Percentiles rank a stretch among this genome's conserved stretches.
These are phyloP conservation scores for Penicillium fuscoglaucum DNA, from an alignment of 2,329 filamentous ascomycete species.

Conservation along the genomic window DNA sequence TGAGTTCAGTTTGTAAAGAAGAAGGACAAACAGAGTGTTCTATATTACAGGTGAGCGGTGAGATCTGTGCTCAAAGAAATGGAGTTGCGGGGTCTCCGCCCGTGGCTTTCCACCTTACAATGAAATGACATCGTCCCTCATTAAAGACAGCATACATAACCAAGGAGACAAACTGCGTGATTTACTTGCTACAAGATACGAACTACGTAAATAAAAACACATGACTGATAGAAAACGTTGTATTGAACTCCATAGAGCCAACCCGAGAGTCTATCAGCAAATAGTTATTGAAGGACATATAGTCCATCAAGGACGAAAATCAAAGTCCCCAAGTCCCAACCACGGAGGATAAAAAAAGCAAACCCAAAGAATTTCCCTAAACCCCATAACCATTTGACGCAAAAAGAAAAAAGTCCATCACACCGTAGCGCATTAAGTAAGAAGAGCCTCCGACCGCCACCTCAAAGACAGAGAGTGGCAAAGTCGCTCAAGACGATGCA, in stretches of 20 bases:
- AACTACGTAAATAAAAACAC: background rate
- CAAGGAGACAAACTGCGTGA: background rate
- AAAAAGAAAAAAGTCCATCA: slow-evolving; percentile 18
- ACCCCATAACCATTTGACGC: slow-evolving; percentile 1
- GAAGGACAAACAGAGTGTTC: background rate
- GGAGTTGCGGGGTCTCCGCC: background rate
- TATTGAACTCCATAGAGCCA: background rate
- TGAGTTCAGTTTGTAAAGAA: background rate
- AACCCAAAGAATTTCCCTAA: slow-evolving; percentile 3
- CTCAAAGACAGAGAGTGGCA: background rate
- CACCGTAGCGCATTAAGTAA: slow-evolving; percentile 25
- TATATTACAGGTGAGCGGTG: background rate
- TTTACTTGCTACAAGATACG: background rate
- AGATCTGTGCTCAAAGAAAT: background rate
- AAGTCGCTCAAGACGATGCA: background rate
- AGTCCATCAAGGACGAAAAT: background rate
- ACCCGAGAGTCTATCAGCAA: slow-evolving; percentile 3
- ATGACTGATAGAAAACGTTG: background rate
- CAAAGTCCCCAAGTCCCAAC: slow-evolving; percentile 9
- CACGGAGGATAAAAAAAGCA: slow-evolving; percentile 8
- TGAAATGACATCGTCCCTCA: background rate
- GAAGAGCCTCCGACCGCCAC: background rate
- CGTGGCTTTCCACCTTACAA: background rate
- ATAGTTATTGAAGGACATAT: slow-evolving; percentile 9
- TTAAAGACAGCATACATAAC: background rate